Evolutionary conservation across 1,284 basidiomycete species (phyloP).

Genomic region (Moesziomyces aphidis): DNA sequence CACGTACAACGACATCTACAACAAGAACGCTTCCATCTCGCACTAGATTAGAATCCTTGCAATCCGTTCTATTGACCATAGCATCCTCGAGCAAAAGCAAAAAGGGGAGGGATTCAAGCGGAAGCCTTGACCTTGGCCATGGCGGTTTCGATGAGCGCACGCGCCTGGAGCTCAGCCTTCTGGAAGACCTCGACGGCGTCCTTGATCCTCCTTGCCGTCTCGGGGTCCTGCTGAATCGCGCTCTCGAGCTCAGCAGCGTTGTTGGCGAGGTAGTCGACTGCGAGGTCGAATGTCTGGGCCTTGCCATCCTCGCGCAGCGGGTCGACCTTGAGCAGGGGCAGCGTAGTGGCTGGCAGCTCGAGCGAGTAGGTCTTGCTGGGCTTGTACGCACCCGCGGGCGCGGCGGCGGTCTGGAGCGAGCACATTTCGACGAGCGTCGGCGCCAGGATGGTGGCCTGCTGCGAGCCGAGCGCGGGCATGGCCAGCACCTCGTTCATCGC

Average conservation of each 20-base stretch:
- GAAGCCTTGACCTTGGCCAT: constrained; percentile 20
- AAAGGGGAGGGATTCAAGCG: no score
- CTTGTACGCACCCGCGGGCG: constrained; percentile 16
- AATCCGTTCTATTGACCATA: no score
- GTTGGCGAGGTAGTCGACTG: constrained; percentile 25
- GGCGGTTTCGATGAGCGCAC: constrained; percentile 26
- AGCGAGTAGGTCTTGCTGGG: constrained; percentile 26
- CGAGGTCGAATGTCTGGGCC: constrained; percentile 15
- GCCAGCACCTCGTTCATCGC: constrained; percentile 38
- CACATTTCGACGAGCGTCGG: constrained; percentile 33
- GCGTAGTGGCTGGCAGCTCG: constrained; percentile 19
- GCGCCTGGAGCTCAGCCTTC: constrained; percentile 29
- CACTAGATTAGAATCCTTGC: no score
- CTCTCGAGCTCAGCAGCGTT: constrained; percentile 9
- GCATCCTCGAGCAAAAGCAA: no score
- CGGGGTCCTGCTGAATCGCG: constrained; percentile 19
- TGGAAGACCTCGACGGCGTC: constrained; percentile 34
- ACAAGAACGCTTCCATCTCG: constrained; percentile 4
- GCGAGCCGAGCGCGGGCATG: constrained; percentile 31
- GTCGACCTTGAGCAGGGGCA: constrained; percentile 24
- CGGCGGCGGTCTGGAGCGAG: not conserved
- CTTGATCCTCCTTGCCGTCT: constrained; percentile 32
- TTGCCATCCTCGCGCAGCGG: constrained; percentile 26
- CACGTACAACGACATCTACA: constrained; percentile 24
- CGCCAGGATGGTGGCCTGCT: constrained; percentile 35